Percentiles rank a stretch among this genome's conserved stretches.
Evolutionary conservation across 352 stramenopile genomes (phyloP).

Genomic region (Phytopythium ostracodes): DNA sequence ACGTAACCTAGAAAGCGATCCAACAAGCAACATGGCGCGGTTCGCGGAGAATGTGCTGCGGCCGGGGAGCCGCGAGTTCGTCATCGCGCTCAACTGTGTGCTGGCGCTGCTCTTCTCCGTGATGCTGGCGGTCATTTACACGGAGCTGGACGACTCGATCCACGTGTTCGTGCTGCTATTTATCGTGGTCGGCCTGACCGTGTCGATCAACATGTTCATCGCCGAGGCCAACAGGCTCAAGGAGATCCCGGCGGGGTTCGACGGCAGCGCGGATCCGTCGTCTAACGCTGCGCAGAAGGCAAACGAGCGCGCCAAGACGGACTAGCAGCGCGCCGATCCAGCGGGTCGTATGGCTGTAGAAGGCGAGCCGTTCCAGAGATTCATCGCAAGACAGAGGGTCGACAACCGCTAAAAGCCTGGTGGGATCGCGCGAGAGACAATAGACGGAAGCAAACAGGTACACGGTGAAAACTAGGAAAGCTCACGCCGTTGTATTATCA

Average conservation of each 20-base stretch:
- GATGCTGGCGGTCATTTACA: slow-evolving; percentile 74
- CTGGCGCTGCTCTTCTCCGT: slow-evolving; percentile 65
- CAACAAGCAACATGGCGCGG: slow-evolving; percentile 17
- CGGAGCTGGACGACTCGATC: slow-evolving; percentile 76
- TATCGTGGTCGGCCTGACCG: slow-evolving; percentile 68
- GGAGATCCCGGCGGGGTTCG: slow-evolving; percentile 20
- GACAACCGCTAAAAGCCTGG: background rate
- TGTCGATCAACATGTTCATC: slow-evolving; percentile 88
- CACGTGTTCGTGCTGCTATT: slow-evolving; percentile 86
- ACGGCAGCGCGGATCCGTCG: slow-evolving; percentile 4
- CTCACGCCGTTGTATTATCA: background rate
- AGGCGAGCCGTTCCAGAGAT: background rate
- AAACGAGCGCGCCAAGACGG: slow-evolving; percentile 42
- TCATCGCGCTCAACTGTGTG: slow-evolving; percentile 67
- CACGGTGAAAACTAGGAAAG: no score
- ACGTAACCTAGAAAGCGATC: background rate
- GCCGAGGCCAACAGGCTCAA: slow-evolving; percentile 67
- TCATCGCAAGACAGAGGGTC: background rate
- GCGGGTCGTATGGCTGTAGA: no score
- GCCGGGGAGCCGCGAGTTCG: slow-evolving; percentile 73
- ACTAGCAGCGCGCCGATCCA: slow-evolving; percentile 21
- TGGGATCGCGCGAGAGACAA: background rate
- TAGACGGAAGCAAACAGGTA: no score
- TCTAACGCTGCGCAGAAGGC: slow-evolving; percentile 10
- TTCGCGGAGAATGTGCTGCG: slow-evolving; percentile 48